phyloP scores from a whole-genome alignment of 495 filamentous ascomycete species.

The Aspergillus kassunensis region DNA sequence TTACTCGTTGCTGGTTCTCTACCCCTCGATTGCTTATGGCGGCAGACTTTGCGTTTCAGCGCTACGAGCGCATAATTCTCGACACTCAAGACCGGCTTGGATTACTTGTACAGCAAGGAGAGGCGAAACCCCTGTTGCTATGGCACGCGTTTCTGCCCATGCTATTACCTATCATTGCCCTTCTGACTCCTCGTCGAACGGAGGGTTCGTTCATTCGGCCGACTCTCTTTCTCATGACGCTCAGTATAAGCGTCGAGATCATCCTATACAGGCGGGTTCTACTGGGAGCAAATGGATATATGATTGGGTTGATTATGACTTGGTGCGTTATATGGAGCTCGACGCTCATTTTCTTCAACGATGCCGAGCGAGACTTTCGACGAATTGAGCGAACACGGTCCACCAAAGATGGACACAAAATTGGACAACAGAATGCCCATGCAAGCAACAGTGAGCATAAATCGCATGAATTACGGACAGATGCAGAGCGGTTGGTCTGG shows the following conservation, averaged over 20 bases:
- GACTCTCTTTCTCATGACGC: conserved; percentile 49
- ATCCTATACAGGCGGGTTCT: conserved; percentile 45
- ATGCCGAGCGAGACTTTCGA: conserved; percentile 61
- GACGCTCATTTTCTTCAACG: conserved; percentile 58
- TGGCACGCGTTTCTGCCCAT: conserved; percentile 33
- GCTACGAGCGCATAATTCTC: conserved; percentile 15
- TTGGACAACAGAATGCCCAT: background rate
- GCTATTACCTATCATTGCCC: conserved; percentile 26
- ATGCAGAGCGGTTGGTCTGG: conserved; percentile 48
- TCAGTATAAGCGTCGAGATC: conserved; percentile 39
- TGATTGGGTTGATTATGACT: conserved; percentile 58
- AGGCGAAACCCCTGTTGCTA: conserved; percentile 35
- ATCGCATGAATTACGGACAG: background rate
- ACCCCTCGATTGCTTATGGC: conserved; percentile 18
- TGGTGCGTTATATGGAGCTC: conserved; percentile 67
- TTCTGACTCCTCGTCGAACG: conserved; percentile 29
- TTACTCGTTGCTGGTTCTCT: background rate
- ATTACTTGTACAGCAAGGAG: conserved; percentile 25
- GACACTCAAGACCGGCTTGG: conserved; percentile 18
- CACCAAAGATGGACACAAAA: background rate
- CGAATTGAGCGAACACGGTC: conserved; percentile 49
- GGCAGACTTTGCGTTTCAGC: conserved; percentile 19
- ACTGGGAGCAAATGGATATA: conserved; percentile 60
- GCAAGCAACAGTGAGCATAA: background rate
- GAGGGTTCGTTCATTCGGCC: conserved; percentile 40